Conservation (phyloP, 2,329 filamentous ascomycete genomes). For the Colletotrichum brevisporum region DNA sequence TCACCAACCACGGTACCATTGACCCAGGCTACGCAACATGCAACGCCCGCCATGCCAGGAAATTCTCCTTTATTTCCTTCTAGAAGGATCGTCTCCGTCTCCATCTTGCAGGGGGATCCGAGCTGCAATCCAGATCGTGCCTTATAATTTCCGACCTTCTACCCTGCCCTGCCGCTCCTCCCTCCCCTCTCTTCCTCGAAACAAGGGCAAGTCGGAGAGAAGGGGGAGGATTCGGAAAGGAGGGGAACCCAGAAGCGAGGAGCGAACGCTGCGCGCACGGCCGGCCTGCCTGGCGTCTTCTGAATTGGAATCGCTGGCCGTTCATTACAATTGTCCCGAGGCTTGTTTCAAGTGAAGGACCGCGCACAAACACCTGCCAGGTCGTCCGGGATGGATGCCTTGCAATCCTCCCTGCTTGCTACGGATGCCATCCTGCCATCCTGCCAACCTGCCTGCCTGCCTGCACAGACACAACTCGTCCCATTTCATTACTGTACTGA, state of each 20-base stretch:
- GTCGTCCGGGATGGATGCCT: no score
- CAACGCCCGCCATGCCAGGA: no score
- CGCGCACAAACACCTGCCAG: constrained; percentile 24
- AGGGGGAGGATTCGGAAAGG: no score
- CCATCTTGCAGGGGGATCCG: not conserved
- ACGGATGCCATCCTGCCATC: not conserved
- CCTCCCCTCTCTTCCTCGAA: no score
- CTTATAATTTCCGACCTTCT: constrained; percentile 33
- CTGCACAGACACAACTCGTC: not conserved
- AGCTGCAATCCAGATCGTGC: constrained; percentile 16
- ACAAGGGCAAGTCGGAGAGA: no score
- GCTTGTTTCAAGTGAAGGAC: constrained; percentile 36
- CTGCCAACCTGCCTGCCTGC: not conserved
- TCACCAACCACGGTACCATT: no score
- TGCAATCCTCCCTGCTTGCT: no score
- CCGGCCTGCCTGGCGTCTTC: no score
- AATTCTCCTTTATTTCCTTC: constrained; percentile 15
- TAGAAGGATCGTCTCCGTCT: constrained; percentile 27
- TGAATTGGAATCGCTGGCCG: no score
- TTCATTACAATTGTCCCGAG: not conserved
- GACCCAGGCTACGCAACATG: no score
- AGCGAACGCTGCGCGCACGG: no score
- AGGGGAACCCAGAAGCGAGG: no score
- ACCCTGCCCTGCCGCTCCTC: not conserved
- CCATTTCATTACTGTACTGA: not conserved